Evolutionary conservation across 2,329 filamentous ascomycete species (phyloP), one percentile per base, ranked within the genome.

Genomic region (Anisogramma anomala): DNA sequence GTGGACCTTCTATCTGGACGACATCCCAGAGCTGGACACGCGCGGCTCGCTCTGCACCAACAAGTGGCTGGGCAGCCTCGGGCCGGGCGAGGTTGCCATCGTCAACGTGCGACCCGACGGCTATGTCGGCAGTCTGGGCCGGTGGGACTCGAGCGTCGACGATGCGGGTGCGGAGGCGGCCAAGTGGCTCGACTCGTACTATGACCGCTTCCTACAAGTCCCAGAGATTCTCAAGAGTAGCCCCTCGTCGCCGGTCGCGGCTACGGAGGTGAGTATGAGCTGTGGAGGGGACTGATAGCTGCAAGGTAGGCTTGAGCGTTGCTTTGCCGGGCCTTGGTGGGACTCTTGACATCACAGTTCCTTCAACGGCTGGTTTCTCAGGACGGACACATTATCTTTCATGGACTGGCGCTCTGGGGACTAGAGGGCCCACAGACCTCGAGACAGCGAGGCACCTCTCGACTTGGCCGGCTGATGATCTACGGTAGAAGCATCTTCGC

Each of bases 1-100:
- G 23, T 86, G 80, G 79, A 82, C 79, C 0, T 69, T 86, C 45
- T 86, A 86, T 54, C 64, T 84, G 0, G 82, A 86, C 53, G 69
- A 84, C 55, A 59, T 77, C 11, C 66, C 69, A 19, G 69, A 72
- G 49, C 71, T 66, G 42, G 69, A 76, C 41, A 72, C 68, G 3
- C 64, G 67, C 18, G 65, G 66, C 28, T 53, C 61, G 27, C 57
- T 66, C 23, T 82, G 76, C 57, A 82, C 74, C 8, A 70, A 77
- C 51, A 84, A 82, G 57, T 86, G 80, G 80, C 63, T 83, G 6
- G 78, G 76, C 30, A 68, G 65, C 33, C 60, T 84, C 3, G 63
- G 61, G 0, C 63, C 66, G 1, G 64, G 68, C 8, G 71, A 81
- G 49, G 70, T 81, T 5, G 76, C 72, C 4, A 70, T 85, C 30